phyloP scores from a whole-genome alignment of 2,329 filamentous ascomycete genomes.

The Ophiocordyceps camponoti-floridani region DNA sequence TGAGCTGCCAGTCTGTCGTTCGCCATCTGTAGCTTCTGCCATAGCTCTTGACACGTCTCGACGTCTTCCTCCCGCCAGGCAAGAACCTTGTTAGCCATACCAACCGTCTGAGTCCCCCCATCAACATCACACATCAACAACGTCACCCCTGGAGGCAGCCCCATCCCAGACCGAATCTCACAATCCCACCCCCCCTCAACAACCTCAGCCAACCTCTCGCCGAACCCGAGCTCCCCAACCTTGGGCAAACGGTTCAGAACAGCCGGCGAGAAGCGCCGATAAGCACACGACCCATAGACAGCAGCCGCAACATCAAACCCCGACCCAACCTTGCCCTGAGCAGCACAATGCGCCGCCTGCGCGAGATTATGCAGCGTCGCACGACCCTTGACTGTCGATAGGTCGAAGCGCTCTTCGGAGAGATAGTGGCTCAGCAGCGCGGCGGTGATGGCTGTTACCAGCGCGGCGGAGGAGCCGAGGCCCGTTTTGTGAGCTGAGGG shows the following conservation, averaged over 20 bases:
- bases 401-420: slow-evolving; percentile 33
- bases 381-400: slow-evolving; percentile 33
- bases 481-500: slow-evolving; percentile 82
- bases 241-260: slow-evolving; percentile 52
- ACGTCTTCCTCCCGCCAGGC: slow-evolving; percentile 47
- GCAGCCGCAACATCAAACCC: slow-evolving; percentile 92
- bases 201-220: slow-evolving; percentile 40
- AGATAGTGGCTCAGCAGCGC: slow-evolving; percentile 64
- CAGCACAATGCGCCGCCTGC: slow-evolving; percentile 84
- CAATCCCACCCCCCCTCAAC: slow-evolving; percentile 70
- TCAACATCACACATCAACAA: slow-evolving; percentile 93
- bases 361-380: slow-evolving; percentile 74
- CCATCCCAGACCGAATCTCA: slow-evolving; percentile 51
- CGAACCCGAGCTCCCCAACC: slow-evolving; percentile 48
- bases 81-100: slow-evolving; percentile 88
- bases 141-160: slow-evolving; percentile 53
- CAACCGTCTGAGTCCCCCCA: slow-evolving; percentile 80
- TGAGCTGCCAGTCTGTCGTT: slow-evolving; percentile 56
- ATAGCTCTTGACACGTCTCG: slow-evolving; percentile 49
- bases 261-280: slow-evolving; percentile 77
- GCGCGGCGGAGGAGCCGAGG: slow-evolving; percentile 80
- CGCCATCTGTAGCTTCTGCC: slow-evolving; percentile 53
- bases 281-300: slow-evolving; percentile 79
- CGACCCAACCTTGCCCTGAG: slow-evolving; percentile 89
- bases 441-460: slow-evolving; percentile 75